Conservation (phyloP, 2,329 filamentous ascomycete species). For the Scedosporium dehoogii region DNA sequence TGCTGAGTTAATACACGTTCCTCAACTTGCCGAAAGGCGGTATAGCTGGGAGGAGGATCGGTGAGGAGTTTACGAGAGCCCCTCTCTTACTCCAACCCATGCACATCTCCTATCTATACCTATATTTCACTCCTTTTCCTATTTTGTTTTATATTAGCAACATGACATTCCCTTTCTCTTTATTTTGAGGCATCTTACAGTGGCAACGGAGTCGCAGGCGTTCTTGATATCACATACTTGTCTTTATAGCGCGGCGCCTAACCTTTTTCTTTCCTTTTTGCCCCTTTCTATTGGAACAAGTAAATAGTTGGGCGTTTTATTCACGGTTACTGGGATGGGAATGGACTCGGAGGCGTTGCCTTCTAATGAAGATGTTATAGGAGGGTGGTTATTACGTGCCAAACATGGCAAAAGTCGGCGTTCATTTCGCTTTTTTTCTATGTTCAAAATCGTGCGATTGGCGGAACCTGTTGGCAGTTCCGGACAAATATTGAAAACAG, state of each 20-base stretch:
- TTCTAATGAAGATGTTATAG: neutral
- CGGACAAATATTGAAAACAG: too few species aligned
- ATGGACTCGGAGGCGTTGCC: neutral
- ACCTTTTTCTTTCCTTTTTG: neutral
- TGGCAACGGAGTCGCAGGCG: neutral
- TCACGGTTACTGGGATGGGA: neutral
- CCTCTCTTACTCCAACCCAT: neutral
- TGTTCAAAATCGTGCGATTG: too few species aligned
- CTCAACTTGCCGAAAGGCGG: constrained; percentile 36
- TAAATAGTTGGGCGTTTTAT: neutral
- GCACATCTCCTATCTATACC: neutral
- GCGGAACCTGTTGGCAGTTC: too few species aligned
- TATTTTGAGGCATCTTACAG: neutral
- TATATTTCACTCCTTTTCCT: neutral
- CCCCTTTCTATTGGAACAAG: neutral
- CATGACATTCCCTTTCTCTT: neutral
- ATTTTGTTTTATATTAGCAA: neutral
- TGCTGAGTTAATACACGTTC: constrained; percentile 38
- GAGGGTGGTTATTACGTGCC: neutral
- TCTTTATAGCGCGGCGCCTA: neutral
- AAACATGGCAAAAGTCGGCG: neutral
- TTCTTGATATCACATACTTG: neutral
- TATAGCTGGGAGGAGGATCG: constrained; percentile 41
- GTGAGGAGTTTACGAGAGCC: constrained; percentile 5
- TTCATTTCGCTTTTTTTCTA: neutral